A percentile compares a stretch with the other conserved stretches of the same genome.
Evolutionary conservation across 2,329 filamentous ascomycete genomes (phyloP).

Genomic region (Beauveria pseudobassiana): DNA sequence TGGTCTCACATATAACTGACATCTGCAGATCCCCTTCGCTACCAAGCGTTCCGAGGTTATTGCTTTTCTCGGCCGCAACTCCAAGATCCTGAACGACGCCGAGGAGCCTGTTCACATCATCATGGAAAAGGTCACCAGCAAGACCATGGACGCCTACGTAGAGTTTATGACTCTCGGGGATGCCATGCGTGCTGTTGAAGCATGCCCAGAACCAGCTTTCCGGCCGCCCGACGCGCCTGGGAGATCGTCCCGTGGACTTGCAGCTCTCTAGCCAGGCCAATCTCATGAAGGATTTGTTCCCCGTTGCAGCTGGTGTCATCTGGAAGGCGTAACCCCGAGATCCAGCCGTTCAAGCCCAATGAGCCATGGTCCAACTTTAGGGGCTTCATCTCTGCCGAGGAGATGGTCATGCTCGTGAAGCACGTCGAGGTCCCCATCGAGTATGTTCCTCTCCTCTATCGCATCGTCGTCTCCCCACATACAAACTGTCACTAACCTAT

Average conservation of each 20-base stretch:
- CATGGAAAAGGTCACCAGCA: slow-evolving; percentile 55
- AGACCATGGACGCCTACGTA: slow-evolving; percentile 55
- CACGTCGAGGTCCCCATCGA: slow-evolving; percentile 53
- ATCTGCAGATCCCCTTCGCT: slow-evolving; percentile 45
- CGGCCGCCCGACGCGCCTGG: slow-evolving; percentile 42
- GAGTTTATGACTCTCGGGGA: slow-evolving; percentile 48
- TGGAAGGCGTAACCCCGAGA: slow-evolving; percentile 42
- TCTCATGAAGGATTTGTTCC: slow-evolving; percentile 57
- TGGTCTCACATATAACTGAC: not conserved
- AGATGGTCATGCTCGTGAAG: slow-evolving; percentile 56
- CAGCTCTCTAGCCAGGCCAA: slow-evolving; percentile 47
- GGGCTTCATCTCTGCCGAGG: slow-evolving; percentile 54
- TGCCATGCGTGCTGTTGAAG: slow-evolving; percentile 44
- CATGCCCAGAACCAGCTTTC: slow-evolving; percentile 31
- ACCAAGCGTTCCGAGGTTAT: slow-evolving; percentile 47
- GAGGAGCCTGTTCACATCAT: slow-evolving; percentile 55
- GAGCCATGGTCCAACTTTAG: slow-evolving; percentile 48
- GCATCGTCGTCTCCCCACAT: not conserved
- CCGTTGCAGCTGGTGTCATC: slow-evolving; percentile 44
- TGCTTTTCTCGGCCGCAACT: slow-evolving; percentile 51
- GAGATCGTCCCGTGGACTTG: slow-evolving; percentile 49
- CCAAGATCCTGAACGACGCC: slow-evolving; percentile 44
- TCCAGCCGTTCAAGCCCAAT: slow-evolving; percentile 24
- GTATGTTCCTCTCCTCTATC: slow-evolving; percentile 33
- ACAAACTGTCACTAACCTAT: slow-evolving; percentile 4